Percentiles rank a stretch among this genome's conserved stretches.
Evolutionary conservation across 345 rosid genomes (phyloP).

Genomic region (Rhodomyrtus tomentosa): DNA sequence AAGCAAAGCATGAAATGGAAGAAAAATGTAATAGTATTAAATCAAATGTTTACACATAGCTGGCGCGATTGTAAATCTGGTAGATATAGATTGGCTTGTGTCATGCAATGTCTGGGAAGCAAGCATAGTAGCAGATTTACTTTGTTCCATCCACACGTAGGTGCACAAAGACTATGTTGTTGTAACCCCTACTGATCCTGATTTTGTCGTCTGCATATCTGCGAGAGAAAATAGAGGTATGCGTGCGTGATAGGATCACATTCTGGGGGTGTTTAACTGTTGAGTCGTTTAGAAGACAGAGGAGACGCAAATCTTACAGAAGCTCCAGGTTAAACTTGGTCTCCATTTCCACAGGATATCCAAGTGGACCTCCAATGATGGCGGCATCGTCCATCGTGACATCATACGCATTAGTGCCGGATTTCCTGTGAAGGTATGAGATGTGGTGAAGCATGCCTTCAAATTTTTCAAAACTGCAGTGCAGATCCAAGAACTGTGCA

Average conservation of each 20-base stretch:
- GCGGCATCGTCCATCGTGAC: conserved; percentile 80
- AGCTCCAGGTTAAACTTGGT: conserved; percentile 45
- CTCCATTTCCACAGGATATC: conserved; percentile 64
- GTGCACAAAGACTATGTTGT: conserved; percentile 55
- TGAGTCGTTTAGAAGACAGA: background rate
- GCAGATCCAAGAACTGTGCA: background rate
- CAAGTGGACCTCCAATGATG: conserved; percentile 62
- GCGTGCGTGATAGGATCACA: background rate
- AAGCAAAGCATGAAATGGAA: background rate
- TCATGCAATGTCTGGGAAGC: background rate
- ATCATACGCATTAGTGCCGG: conserved; percentile 25
- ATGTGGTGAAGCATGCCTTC: background rate
- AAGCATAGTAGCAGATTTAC: background rate
- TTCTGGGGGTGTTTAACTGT: background rate
- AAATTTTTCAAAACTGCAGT: background rate
- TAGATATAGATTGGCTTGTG: background rate
- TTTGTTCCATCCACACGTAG: conserved; percentile 12
- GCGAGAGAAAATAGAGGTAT: conserved; percentile 2
- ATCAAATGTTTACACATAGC: background rate
- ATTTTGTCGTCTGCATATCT: conserved; percentile 67
- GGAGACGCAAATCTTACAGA: conserved; percentile 38
- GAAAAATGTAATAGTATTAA: background rate
- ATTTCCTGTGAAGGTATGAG: conserved; percentile 30
- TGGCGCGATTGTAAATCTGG: background rate
- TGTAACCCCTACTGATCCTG: conserved; percentile 67